Percentiles rank a stretch among this genome's conserved stretches.
Evolutionary conservation across 2,329 filamentous ascomycete species (phyloP).

Genomic region (Rhynchosporium agropyri): DNA sequence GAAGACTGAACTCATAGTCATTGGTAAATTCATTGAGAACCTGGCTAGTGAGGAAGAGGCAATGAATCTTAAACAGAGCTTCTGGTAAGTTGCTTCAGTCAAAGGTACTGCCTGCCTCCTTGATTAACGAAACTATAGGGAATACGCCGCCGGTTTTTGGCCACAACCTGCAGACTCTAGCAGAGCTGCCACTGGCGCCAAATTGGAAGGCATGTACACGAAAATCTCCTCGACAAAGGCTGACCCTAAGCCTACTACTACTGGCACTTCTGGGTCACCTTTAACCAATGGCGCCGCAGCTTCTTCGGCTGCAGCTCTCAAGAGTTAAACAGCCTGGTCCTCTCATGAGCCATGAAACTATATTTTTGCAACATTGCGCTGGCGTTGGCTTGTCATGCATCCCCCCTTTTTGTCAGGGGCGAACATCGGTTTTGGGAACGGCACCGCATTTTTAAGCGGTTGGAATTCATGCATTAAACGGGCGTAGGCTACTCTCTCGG

Average conservation of each 20-base stretch:
- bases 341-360: background rate
- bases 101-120: background rate
- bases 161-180: constrained; percentile 35
- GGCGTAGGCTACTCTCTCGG: constrained; percentile 20
- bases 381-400: constrained; percentile 22
- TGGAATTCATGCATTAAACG: constrained; percentile 25
- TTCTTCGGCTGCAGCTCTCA: constrained; percentile 3
- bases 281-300: constrained; percentile 25
- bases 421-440: background rate
- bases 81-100: constrained; percentile 38
- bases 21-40: constrained; percentile 63
- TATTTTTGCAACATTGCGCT: constrained; percentile 24
- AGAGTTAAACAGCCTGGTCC: constrained; percentile 2
- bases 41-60: constrained; percentile 36
- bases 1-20: constrained; percentile 61
- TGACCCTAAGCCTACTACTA: constrained; percentile 22
- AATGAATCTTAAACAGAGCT: constrained; percentile 35
- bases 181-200: constrained; percentile 30
- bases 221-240: constrained; percentile 34
- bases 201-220: constrained; percentile 39
- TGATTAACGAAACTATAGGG: constrained; percentile 34
- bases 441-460: constrained; percentile 21
- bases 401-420: constrained; percentile 5
- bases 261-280: constrained; percentile 20
- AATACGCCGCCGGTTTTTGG: constrained; percentile 42